Base-by-base conservation (phyloP, 116 monocot genomes). In the Papilionanthe hybrid region DNA sequence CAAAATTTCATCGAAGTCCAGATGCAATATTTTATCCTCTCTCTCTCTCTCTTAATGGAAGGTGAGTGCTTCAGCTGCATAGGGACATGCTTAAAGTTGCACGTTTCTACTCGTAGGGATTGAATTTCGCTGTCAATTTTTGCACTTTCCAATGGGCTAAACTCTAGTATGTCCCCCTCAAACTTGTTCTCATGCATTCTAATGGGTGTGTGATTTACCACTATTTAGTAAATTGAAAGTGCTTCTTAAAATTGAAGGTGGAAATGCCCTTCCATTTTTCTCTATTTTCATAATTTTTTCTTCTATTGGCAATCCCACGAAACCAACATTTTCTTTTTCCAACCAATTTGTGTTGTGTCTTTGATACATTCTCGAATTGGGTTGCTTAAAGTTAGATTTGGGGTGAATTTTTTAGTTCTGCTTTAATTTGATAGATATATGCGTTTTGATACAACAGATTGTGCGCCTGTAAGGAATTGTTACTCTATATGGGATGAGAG, bases 81-180 rank as follows among this genome's bases (percentile, higher is more conserved):
- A 88, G 69, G 80, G 94, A 92, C 83, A 94, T 96, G 44, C 96
- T 93, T 18, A 83, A 29, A 80, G 96, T 93, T 18, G 93, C 96
- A 18, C 79, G 86, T 8, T 96, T 96, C 86, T 96, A 93, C 83
- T 83, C 90, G 1, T 84, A 93, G 42, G 92, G 96, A 0, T 80
- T 93, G 66, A 88, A 84, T 11, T 89, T 97, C 80, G 86, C 79
- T 72, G 78, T 92, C 71, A 83, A 90, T 30, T 91, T 97, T 69
- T 94, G 96, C 88, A 97, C 94, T n/a, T 85, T 81, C 29, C 81
- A 94, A 5, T 97, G 96, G 92, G 96, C 96, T 3, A 92, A 97
- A 81, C 96, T 97, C 82, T 88, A 91, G 15, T 92, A 89, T 30
- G 96, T 91, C 28, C 86, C 92, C 13, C 85, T 96, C 78, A 94